Evolutionary conservation across 2,329 filamentous ascomycete genomes (phyloP).

Genomic region (Fusarium camptoceras): DNA sequence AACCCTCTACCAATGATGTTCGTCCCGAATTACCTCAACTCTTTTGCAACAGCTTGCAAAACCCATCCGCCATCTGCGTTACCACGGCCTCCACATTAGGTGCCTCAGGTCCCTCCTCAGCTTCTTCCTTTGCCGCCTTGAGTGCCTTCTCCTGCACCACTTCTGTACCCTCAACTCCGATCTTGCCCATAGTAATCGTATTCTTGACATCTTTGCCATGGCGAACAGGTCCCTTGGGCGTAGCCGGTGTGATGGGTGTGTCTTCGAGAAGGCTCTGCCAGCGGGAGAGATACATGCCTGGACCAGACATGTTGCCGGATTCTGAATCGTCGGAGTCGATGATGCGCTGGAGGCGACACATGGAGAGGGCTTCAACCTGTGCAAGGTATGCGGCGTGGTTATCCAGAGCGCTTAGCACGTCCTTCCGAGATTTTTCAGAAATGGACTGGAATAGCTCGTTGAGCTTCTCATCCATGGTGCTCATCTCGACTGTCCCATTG

Average conservation of each 20-base stretch:
- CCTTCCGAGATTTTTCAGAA: conserved; percentile 56
- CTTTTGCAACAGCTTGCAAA: conserved; percentile 51
- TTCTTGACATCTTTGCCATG: conserved; percentile 64
- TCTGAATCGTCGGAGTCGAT: conserved; percentile 55
- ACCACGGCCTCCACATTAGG: conserved; percentile 59
- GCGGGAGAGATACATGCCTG: conserved; percentile 76
- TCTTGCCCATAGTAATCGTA: conserved; percentile 57
- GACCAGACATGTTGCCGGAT: conserved; percentile 63
- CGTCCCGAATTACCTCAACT: not conserved
- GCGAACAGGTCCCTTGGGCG: conserved; percentile 63
- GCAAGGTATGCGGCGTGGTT: conserved; percentile 71
- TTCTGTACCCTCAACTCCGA: conserved; percentile 49
- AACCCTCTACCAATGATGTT: not conserved
- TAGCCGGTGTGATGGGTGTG: conserved; percentile 74
- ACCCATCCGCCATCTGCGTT: conserved; percentile 54
- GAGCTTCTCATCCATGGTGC: conserved; percentile 56
- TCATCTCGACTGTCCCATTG: conserved; percentile 32
- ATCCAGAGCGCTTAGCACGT: conserved; percentile 66
- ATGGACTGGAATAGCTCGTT: conserved; percentile 60
- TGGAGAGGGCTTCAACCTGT: conserved; percentile 65
- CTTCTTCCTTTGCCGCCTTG: conserved; percentile 43
- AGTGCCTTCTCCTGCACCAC: conserved; percentile 43
- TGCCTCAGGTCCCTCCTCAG: conserved; percentile 50
- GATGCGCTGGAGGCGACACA: conserved; percentile 66
- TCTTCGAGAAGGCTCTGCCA: conserved; percentile 79